phyloP scores from a whole-genome alignment of 352 stramenopile species.

The Globisporangium nunn region DNA sequence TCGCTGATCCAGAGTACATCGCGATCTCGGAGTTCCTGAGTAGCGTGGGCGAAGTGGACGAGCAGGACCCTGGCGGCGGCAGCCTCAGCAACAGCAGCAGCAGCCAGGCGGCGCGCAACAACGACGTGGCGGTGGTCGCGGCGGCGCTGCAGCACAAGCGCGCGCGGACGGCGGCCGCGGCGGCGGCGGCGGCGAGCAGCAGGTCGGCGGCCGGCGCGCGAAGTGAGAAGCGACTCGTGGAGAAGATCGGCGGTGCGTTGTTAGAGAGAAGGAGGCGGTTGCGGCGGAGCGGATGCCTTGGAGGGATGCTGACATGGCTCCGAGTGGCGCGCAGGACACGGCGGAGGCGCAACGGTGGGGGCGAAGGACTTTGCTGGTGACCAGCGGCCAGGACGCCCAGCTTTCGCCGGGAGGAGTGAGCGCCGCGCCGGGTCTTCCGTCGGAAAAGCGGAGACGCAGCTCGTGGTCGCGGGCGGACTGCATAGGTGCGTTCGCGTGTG shows the following conservation, averaged over 20 bases:
- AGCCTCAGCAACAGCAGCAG: not conserved
- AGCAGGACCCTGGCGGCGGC: not conserved
- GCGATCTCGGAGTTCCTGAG: slow-evolving; percentile 62
- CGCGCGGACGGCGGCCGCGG: not conserved
- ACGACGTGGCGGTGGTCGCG: not conserved
- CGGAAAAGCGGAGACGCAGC: not conserved
- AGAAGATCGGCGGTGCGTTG: not conserved
- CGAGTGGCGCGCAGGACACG: not conserved
- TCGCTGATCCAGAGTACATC: slow-evolving; percentile 51
- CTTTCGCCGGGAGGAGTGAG: not conserved
- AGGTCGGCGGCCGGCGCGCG: no score
- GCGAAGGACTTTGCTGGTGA: not conserved
- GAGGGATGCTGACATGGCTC: no score
- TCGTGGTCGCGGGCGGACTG: not conserved
- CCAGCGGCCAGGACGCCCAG: not conserved
- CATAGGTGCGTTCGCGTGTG: not conserved
- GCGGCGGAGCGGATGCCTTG: no score
- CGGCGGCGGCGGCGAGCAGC: not conserved
- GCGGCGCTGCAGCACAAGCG: slow-evolving; percentile 10
- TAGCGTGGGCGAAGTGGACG: slow-evolving; percentile 60
- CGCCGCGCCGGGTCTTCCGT: no score
- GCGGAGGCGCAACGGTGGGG: no score
- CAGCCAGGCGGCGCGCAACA: not conserved
- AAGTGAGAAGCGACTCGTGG: not conserved
- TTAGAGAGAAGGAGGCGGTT: no score